Conservation (phyloP, 257 asterid species). For the Solanum sitiens region DNA sequence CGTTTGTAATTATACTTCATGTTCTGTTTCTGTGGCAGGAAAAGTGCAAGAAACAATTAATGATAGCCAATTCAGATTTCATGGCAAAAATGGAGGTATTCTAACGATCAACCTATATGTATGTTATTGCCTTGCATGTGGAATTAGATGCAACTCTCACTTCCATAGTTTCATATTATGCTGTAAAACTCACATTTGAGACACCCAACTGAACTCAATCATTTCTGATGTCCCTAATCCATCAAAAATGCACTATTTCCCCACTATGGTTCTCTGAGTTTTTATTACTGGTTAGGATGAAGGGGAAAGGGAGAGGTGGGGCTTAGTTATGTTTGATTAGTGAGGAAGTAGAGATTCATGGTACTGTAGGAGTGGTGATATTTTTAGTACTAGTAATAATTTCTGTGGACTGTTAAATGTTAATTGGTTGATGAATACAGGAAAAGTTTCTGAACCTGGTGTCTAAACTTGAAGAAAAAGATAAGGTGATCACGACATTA, state of each 20-base stretch:
- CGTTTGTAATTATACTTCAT: background rate
- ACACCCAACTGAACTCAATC: background rate
- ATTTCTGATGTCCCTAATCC: background rate
- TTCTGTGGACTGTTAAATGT: background rate
- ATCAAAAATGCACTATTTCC: background rate
- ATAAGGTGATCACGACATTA: constrained; percentile 31
- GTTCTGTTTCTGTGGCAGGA: constrained; percentile 34
- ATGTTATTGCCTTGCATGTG: background rate
- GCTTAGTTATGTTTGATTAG: background rate
- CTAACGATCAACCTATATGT: background rate
- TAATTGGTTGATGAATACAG: constrained; percentile 27
- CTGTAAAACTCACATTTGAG: background rate
- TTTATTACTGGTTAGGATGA: background rate
- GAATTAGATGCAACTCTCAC: background rate
- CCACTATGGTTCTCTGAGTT: background rate
- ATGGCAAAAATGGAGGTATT: constrained; percentile 69
- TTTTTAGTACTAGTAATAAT: background rate
- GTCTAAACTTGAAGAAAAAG: constrained; percentile 19
- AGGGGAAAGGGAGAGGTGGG: background rate
- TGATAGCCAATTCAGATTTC: constrained; percentile 43
- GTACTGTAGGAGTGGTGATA: background rate
- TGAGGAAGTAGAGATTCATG: background rate
- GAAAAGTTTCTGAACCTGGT: constrained; percentile 29
- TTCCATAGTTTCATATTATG: background rate
- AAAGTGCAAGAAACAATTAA: constrained; percentile 47